These are phyloP conservation scores for Penicillium samsonianum DNA, from an alignment of 495 filamentous ascomycete genomes.

Conservation along the genomic window DNA sequence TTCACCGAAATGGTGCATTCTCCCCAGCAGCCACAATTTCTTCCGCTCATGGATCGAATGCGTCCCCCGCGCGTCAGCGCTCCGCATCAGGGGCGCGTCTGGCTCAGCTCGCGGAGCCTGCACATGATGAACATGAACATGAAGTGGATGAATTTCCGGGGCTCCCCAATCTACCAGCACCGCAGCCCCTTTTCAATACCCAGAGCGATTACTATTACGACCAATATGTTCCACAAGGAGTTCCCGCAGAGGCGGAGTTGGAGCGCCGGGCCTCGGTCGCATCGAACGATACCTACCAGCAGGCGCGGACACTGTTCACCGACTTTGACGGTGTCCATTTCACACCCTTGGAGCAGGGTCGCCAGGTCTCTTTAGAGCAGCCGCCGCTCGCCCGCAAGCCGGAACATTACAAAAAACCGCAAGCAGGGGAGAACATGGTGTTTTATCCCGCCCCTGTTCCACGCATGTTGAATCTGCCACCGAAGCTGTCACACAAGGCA, in stretches of 20 bases:
- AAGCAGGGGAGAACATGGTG: conserved; percentile 74
- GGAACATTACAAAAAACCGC: conserved; percentile 63
- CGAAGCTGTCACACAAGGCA: conserved; percentile 76
- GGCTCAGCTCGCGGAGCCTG: conserved; percentile 53
- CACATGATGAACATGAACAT: conserved; percentile 45
- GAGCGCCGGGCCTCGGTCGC: conserved; percentile 51
- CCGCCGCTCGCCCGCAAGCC: conserved; percentile 52
- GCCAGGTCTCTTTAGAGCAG: conserved; percentile 38
- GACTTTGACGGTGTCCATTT: conserved; percentile 96
- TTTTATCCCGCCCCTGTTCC: conserved; percentile 96
- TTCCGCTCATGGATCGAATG: conserved; percentile 64
- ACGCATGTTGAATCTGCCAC: conserved; percentile 87
- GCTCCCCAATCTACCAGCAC: conserved; percentile 27
- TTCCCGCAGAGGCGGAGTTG: conserved; percentile 26
- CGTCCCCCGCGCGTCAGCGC: conserved; percentile 56
- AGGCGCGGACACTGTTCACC: conserved; percentile 70
- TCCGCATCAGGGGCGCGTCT: conserved; percentile 59
- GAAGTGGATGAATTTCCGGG: conserved; percentile 27
- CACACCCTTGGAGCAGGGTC: conserved; percentile 46
- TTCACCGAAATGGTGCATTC: conserved; percentile 73
- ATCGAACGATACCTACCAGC: conserved; percentile 68
- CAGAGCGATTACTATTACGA: conserved; percentile 22
- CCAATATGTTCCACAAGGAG: conserved; percentile 20
- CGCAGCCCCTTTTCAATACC: conserved; percentile 30
- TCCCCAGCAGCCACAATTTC: conserved; percentile 66